Evolutionary conservation across 768 basidiomycete species (phyloP), one percentile per base, ranked within the genome.

Genomic region (Rhizopogon roseolus): DNA sequence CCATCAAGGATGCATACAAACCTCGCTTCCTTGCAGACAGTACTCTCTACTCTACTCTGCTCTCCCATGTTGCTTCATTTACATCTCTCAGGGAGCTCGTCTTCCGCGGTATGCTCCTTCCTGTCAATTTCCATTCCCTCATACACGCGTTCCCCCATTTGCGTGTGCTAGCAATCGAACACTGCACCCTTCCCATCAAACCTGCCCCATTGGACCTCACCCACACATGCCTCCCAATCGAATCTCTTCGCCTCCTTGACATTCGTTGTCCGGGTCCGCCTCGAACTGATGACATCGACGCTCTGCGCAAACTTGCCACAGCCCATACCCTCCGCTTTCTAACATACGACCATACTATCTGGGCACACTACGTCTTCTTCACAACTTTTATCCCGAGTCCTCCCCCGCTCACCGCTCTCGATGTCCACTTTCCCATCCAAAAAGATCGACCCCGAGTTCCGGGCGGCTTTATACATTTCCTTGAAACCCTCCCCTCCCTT

Each of bases 181-280:
- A 73, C 44, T 79, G 76, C 50, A 68, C 66, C 0, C 54, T 60
- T 0, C 68, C 66, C 4, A 17, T 60, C 28, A 50, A 49, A 2
- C 59, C 62, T 0, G 61, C 63, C 9, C 54, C 67, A 46, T 54
- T 56, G 6, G 9, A 10, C 11, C 44, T 57, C 1, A 63, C 66
- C 5, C 75, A 75, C 6, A 58, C 66, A n/a, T 58, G 62, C 17
- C 70, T 78, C 14, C 74, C 76, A 10, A 72, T 80, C 54, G 76
- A 69, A 1, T 68, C 75, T 17, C 72, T 80, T 28, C 72, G 71
- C 16, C 61, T 80, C 49, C 41, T 71, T 49, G 71, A 70, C 52
- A 57, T 73, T 9, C 71, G 70, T 49, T 69, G 69, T 14, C 14
- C 37, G 14, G 14, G 17, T 29, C 6, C 32, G 6, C 32, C 3